Evolutionary conservation across 2,329 filamentous ascomycete genomes (phyloP), one percentile per base, ranked within the genome.

Genomic region (Alternaria sp.): DNA sequence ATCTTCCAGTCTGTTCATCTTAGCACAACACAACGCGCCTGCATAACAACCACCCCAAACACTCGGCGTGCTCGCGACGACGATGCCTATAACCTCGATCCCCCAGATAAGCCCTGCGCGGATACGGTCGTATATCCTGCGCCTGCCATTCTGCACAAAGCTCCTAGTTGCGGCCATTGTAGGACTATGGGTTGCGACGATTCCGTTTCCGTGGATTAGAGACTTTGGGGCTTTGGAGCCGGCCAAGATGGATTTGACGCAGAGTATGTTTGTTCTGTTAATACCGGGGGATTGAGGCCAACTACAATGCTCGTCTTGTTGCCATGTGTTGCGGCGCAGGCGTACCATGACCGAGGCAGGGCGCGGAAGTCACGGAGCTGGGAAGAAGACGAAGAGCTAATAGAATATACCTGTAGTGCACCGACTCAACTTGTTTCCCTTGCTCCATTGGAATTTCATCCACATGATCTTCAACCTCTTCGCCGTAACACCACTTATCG

Each of bases 121-220:
- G 68, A 85, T 93, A 70, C 90, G 92, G 66, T 92, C 91, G 8
- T 97, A 96, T 77, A 74, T 96, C 66, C 84, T 92, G 61, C 89
- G 93, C 49, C 84, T 98, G n/a, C 94, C 95, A 36, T 84, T 98
- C 1, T 93, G 95, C 76, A 97, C 95, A 26, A 88, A 94, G 51
- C 78, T 86, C 18, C 85, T 93, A 14, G 77, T 93, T 20, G 72
- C 88, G 4, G 79, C 89, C 44, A 91, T 96, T 58, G 73, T 91
- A 32, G 81, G 83, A 12, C 85, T 92, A 63, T 96, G 90, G 88
- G 70, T 92, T 36, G 82, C 89, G 7, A 85, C 89, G 44, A 77
- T 94, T 39, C 89, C 91, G 70, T 84, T 87, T 16, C 81, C 89
- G 8, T 94, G 90, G 88, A 86, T 97, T 54, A 83, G 86, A 72